phyloP scores from a whole-genome alignment of 2,329 filamentous ascomycete genomes.

The Cladosporium halotolerans region DNA sequence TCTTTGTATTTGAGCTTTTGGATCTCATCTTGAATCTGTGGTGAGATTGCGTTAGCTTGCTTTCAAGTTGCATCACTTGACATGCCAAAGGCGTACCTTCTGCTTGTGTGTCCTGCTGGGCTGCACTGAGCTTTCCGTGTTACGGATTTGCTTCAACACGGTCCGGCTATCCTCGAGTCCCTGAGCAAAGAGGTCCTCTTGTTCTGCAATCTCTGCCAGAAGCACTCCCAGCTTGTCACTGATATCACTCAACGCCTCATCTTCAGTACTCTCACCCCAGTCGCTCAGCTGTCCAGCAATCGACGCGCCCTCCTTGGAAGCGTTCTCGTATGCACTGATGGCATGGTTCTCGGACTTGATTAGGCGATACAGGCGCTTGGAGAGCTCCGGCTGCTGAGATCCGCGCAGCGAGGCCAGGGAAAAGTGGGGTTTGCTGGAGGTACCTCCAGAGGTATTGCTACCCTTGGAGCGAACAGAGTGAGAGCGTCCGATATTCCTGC shows the following conservation, averaged over 20 bases:
- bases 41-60: not conserved
- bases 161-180: constrained; percentile 77
- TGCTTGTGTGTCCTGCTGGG: constrained; percentile 80
- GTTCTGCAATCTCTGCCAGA: constrained; percentile 85
- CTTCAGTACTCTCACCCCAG: constrained; percentile 88
- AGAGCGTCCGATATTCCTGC: constrained; percentile 46
- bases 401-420: constrained; percentile 81
- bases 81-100: constrained; percentile 45
- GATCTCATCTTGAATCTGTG: constrained; percentile 77
- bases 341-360: constrained; percentile 94
- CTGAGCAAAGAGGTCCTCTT: constrained; percentile 83
- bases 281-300: constrained; percentile 90
- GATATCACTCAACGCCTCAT: constrained; percentile 81
- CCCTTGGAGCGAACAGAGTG: constrained; percentile 67
- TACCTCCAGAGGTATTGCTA: constrained; percentile 39
- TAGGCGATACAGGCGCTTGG: constrained; percentile 79
- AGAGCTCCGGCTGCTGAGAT: constrained; percentile 77
- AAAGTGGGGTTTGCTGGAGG: constrained; percentile 57
- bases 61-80: not conserved
- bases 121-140: constrained; percentile 93
- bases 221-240: constrained; percentile 94
- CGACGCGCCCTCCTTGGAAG: constrained; percentile 73
- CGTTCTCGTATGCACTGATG: constrained; percentile 75
- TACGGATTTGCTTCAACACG: constrained; percentile 83
- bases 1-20: constrained; percentile 87